phyloP scores from a whole-genome alignment of 805 yeast genomes.

The Suhomyces kilbournensis region DNA sequence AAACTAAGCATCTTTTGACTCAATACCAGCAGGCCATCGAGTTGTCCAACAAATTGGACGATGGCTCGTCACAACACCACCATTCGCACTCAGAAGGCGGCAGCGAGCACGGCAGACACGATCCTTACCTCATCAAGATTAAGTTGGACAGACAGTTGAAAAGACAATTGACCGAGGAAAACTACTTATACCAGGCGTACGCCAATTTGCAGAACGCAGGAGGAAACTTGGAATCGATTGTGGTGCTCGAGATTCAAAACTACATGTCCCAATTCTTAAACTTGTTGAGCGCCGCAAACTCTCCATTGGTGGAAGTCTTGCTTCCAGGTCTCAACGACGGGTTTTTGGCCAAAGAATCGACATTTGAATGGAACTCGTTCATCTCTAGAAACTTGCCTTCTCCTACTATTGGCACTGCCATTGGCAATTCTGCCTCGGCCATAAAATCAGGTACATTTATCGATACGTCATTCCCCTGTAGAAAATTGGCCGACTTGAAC shows the following conservation, averaged over 20 bases:
- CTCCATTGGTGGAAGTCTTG: constrained; percentile 62
- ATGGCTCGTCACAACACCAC: constrained; percentile 15
- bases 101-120: constrained; percentile 50
- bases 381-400: constrained; percentile 59
- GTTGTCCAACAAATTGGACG: constrained; percentile 46
- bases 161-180: constrained; percentile 78
- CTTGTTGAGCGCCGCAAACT: constrained; percentile 69
- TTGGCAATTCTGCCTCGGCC: constrained; percentile 23
- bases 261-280: constrained; percentile 72
- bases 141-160: constrained; percentile 73
- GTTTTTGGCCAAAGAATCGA: constrained; percentile 72
- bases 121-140: constrained; percentile 77
- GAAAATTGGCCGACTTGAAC: constrained; percentile 46
- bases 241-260: constrained; percentile 80
- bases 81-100: constrained; percentile 24
- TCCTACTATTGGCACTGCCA: constrained; percentile 25
- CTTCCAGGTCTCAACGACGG: constrained; percentile 60
- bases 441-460: constrained; percentile 37
- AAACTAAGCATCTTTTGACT: constrained; percentile 38
- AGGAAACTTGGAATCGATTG: constrained; percentile 79
- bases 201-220: constrained; percentile 85
- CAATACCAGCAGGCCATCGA: constrained; percentile 63
- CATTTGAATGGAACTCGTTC: constrained; percentile 86
- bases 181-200: constrained; percentile 83
- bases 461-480: constrained; percentile 36